Percentiles rank a stretch among this genome's conserved stretches.
phyloP scores from a whole-genome alignment of 192 early-diverging fungal species.

The Podila epicladia region DNA sequence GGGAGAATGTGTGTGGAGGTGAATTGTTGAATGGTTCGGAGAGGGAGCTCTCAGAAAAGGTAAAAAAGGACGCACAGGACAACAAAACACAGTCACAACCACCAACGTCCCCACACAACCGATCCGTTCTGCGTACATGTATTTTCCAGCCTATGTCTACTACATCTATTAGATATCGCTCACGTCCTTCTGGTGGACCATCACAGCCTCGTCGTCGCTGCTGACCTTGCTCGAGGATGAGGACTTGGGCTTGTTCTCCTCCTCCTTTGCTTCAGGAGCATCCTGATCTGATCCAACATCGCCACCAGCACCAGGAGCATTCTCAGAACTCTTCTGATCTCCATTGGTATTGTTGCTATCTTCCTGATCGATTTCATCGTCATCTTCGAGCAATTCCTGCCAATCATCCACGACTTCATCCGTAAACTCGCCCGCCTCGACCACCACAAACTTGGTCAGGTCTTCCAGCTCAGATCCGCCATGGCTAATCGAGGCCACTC shows the following conservation, averaged over 20 bases:
- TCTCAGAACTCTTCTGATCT: not conserved
- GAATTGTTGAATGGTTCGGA: too few species aligned
- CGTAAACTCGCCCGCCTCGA: slow-evolving; percentile 45
- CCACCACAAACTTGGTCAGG: slow-evolving; percentile 46
- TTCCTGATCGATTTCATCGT: not conserved
- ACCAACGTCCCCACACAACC: too few species aligned
- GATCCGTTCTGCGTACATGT: too few species aligned
- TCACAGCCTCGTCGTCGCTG: slow-evolving; percentile 36
- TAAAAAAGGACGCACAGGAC: too few species aligned
- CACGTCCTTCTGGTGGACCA: slow-evolving; percentile 6
- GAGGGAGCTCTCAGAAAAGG: too few species aligned
- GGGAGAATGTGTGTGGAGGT: too few species aligned
- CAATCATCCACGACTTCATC: slow-evolving; percentile 48
- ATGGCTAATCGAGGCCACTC: not conserved
- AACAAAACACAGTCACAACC: too few species aligned
- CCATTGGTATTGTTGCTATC: not conserved
- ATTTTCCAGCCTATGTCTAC: too few species aligned
- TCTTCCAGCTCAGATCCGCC: slow-evolving; percentile 15
- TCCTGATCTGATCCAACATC: not conserved
- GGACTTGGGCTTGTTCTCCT: not conserved
- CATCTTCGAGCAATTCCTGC: slow-evolving; percentile 47
- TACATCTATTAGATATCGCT: slow-evolving; percentile 2
- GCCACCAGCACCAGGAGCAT: not conserved
- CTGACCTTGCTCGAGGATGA: slow-evolving; percentile 6
- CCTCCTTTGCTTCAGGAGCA: not conserved